Base-by-base conservation (phyloP, 805 yeast species). In the Candida xiaguanensis region DNA sequence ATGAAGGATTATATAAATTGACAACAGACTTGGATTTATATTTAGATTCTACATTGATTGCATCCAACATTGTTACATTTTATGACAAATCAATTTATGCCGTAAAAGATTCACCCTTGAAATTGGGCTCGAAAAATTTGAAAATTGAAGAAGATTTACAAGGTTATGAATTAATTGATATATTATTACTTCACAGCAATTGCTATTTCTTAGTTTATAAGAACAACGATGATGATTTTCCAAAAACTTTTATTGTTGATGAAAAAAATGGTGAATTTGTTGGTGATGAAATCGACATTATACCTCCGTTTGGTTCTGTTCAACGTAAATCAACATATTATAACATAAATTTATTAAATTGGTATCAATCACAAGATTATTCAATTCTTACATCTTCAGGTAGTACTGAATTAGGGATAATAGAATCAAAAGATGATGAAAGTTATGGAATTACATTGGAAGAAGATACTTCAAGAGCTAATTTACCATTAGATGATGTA, bases 391-490 rank as follows among this genome's bases (percentile, higher is more conserved):
- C 85, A 1, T 74, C 83, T 2, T 75, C 89, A 0, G 70, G 78
- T 17, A 77, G 93, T 0, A 70, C 85, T 2, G 95, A 85, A 39
- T 31, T 53, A 9, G 44, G 46, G n/a, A 38, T 40, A 4, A 32
- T 51, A 9, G 50, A 47, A 4, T 14, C 38, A 8, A 33, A 17
- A 2, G n/a, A 36, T 9, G 16, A 27, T 3, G 18, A 42, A 4
- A 33, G 35, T 3, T 29, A 47, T 1, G 19, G 8, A 18, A 51
- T 82, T 1, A 63, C 63, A 22, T 80, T 80, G 7, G 58, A 74
- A 3, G 84, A 83, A 48, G 96, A 89, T 52, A 67, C 80, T 3
- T 78, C 77, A 49, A 70, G 85, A 36, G 95, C 95, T 0, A 72
- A 78, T 18, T 64, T 87, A 45, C 95, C 96, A 1, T 65, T 86